These are phyloP conservation scores for Raffaelea albimanens DNA, from an alignment of 2,329 filamentous ascomycete species.

Conservation along the genomic window DNA sequence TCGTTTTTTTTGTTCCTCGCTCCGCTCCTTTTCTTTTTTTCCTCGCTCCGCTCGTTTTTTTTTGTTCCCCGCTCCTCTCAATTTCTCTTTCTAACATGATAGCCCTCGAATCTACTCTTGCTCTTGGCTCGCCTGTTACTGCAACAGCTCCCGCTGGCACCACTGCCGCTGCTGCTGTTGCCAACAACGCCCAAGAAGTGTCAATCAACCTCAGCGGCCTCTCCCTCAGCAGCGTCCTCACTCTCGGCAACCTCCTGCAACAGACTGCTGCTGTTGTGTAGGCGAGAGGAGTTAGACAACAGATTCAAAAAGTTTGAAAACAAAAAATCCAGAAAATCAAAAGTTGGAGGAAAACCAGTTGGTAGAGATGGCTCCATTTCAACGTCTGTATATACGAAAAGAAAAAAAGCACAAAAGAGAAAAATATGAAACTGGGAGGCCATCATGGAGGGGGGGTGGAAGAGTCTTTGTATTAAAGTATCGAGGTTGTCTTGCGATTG, in stretches of 20 bases:
- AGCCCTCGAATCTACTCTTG: background rate
- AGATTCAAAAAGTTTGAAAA: too few species aligned
- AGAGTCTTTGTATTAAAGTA: too few species aligned
- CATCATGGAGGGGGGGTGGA: background rate
- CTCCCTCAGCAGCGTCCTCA: slow-evolving; percentile 31
- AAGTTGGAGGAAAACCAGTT: background rate
- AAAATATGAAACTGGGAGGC: background rate
- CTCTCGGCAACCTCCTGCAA: slow-evolving; percentile 31
- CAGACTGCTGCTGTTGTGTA: slow-evolving; percentile 13
- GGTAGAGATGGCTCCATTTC: background rate
- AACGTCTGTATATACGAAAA: background rate
- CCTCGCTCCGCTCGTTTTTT: too few species aligned
- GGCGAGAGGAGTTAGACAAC: too few species aligned
- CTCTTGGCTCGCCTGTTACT: background rate
- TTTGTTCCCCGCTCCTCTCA: background rate
- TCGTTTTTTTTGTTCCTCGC: too few species aligned
- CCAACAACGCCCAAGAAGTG: slow-evolving; percentile 16
- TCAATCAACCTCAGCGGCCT: slow-evolving; percentile 30
- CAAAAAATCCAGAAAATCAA: too few species aligned
- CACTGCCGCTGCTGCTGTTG: slow-evolving; percentile 14
- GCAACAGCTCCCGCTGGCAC: slow-evolving; percentile 9
- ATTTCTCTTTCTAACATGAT: background rate
- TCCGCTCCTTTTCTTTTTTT: too few species aligned
- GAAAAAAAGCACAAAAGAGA: background rate
- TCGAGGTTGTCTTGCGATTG: too few species aligned